These are phyloP conservation scores for Amanita rubescens DNA, from an alignment of 768 basidiomycete species.

Conservation along the genomic window DNA sequence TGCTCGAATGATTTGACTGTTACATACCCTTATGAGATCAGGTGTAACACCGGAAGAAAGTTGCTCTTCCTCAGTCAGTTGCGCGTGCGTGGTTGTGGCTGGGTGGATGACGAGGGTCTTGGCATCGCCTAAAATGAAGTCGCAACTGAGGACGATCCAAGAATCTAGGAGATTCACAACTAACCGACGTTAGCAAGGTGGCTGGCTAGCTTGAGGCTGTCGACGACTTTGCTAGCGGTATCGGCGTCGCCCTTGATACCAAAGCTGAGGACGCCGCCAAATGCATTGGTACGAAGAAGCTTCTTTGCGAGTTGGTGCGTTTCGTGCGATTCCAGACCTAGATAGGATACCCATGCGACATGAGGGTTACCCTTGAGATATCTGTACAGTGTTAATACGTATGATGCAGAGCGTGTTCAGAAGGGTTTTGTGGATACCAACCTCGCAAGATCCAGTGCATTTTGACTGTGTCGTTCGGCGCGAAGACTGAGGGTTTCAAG, in stretches of 20 bases:
- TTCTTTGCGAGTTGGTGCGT: constrained; percentile 53
- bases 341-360: constrained; percentile 74
- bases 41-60: constrained; percentile 61
- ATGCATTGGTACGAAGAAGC: constrained; percentile 46
- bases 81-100: constrained; percentile 69
- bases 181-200: constrained; percentile 66
- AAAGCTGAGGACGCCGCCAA: constrained; percentile 72
- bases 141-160: not conserved
- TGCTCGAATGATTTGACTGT: not conserved
- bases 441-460: constrained; percentile 62
- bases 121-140: constrained; percentile 45
- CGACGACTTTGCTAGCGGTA: constrained; percentile 54
- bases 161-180: constrained; percentile 12
- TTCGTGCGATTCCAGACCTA: constrained; percentile 56
- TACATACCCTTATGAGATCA: constrained; percentile 62
- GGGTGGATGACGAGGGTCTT: constrained; percentile 80
- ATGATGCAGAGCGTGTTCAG: not conserved
- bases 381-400: constrained; percentile 15
- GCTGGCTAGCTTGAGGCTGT: constrained; percentile 62
- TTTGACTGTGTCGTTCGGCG: constrained; percentile 62
- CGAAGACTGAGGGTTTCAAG: constrained; percentile 72
- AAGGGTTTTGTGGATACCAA: constrained; percentile 14
- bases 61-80: constrained; percentile 56
- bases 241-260: constrained; percentile 56
- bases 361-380: constrained; percentile 60